Evolutionary conservation across 495 filamentous ascomycete genomes (phyloP).

Genomic region (Lepidopterella palustris): DNA sequence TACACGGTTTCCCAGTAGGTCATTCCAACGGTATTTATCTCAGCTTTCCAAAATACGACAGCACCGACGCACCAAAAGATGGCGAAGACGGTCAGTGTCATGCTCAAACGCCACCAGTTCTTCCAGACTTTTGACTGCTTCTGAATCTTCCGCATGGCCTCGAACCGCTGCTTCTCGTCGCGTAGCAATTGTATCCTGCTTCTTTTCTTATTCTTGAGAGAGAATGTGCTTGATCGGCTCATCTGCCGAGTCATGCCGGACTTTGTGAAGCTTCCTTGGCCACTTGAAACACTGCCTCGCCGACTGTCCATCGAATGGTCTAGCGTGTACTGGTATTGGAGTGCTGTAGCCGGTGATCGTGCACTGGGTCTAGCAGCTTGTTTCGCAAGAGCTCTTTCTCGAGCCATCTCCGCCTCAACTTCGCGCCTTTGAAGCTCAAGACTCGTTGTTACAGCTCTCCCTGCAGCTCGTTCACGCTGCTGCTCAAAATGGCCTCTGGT

Average conservation of each 20-base stretch:
- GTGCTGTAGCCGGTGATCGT: constrained; percentile 13
- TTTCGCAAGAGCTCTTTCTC: constrained; percentile 12
- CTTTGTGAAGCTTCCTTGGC: not conserved
- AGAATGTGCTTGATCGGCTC: constrained; percentile 1
- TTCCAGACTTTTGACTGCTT: constrained; percentile 33
- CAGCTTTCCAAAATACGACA: constrained; percentile 36
- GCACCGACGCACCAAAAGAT: constrained; percentile 40
- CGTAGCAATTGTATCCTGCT: constrained; percentile 33
- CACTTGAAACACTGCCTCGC: not conserved
- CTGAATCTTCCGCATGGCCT: constrained; percentile 38
- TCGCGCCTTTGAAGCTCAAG: constrained; percentile 23
- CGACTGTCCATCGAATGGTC: not conserved
- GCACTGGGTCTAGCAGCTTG: constrained; percentile 13
- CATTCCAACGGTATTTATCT: constrained; percentile 27
- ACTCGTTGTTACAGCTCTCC: constrained; percentile 45
- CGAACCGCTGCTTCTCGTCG: constrained; percentile 37
- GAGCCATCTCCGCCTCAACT: constrained; percentile 14
- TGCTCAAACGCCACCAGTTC: constrained; percentile 31
- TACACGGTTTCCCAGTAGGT: constrained; percentile 39
- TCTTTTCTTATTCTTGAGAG: constrained; percentile 17
- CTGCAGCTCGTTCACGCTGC: constrained; percentile 49
- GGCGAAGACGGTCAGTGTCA: constrained; percentile 33
- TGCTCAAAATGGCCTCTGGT: constrained; percentile 56
- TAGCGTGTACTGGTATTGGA: constrained; percentile 12
- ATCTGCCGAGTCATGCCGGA: not conserved